phyloP scores from a whole-genome alignment of 2,329 filamentous ascomycete species.

The Colletotrichum orbiculare region DNA sequence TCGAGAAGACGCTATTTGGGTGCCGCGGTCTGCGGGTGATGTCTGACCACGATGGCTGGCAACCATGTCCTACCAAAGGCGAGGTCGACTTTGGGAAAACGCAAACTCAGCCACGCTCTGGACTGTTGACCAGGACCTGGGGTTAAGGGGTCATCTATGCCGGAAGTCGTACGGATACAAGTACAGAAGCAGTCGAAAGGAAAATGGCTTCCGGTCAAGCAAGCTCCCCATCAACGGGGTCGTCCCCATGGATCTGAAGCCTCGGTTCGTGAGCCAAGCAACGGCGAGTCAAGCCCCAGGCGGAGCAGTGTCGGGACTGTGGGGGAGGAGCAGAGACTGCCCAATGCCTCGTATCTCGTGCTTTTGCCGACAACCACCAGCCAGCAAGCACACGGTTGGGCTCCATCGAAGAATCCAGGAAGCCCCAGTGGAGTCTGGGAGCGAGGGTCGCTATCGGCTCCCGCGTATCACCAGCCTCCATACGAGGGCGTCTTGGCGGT shows the following conservation, averaged over 20 bases:
- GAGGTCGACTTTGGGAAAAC: not conserved
- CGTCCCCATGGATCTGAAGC: not conserved
- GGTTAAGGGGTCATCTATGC: not conserved
- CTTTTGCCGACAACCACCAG: slow-evolving; percentile 18
- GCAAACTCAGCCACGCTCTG: slow-evolving; percentile 10
- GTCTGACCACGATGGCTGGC: slow-evolving; percentile 2
- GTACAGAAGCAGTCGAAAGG: not conserved
- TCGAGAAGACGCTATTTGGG: slow-evolving; percentile 6
- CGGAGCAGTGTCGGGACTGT: slow-evolving; percentile 4
- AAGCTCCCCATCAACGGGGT: not conserved
- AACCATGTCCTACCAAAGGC: slow-evolving; percentile 3
- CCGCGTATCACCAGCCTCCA: not conserved
- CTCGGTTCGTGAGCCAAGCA: not conserved
- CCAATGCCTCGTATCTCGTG: slow-evolving; percentile 2
- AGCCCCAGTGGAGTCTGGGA: not conserved
- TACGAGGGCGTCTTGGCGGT: slow-evolving; percentile 1
- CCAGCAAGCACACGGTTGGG: not conserved
- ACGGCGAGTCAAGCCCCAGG: slow-evolving; percentile 8
- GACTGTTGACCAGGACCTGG: not conserved
- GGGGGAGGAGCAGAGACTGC: slow-evolving; percentile 6
- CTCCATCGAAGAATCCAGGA: not conserved
- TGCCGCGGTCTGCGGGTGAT: not conserved
- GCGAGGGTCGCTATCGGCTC: not conserved
- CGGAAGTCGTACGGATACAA: not conserved
- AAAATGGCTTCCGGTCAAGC: not conserved